Base-by-base conservation (phyloP, 768 basidiomycete species). In the Podaxis sp. region DNA sequence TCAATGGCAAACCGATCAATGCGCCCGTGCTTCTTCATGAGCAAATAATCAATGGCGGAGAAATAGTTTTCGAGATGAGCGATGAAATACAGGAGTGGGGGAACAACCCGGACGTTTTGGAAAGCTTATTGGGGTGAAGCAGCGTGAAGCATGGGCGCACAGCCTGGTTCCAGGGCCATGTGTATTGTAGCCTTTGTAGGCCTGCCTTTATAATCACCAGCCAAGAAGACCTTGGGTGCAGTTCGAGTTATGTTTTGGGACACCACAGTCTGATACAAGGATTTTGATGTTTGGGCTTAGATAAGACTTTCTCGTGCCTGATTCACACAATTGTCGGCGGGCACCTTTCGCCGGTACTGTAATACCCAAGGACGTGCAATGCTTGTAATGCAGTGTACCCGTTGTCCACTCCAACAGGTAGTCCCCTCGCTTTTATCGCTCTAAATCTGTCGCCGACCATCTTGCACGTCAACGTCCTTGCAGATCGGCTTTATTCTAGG, bases 51-150 rank as follows among this genome's bases (percentile, higher is more conserved):
- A 65, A 73, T 3, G 89, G 90, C 0, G 87, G 83, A 0, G 72
- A 79, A 7, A 71, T 92, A 15, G 76, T 76, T 40, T 92, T 91
- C 67, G 82, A 84, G 66, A 91, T 93, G 90, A 85, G 81, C 55
- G 78, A 76, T 3, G 70, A 69, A 24, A 56, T 74, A 2, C 67
- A 75, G 60, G 63, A 36, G 3, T 77, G 77, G 77, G 77, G 76
- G 6, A 76, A 76, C 56, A 70, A 72, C 38, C 67, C 56, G 4
- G 68, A 60, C 17, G 66, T 74, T 3, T 60, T 74, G 63, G 30
- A 55, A 13, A 48, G 28, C n/a, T 36, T 62, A 6, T 17, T n/a
- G 20, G 52, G 13, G 5, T 28, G 28, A 24, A n/a, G n/a, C 5
- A 46, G n/a, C 20, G 17, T n/a, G 22, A n/a, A 24, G 13, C 26